phyloP scores from a whole-genome alignment of 768 basidiomycete species.

The Cytidiella melzeri region DNA sequence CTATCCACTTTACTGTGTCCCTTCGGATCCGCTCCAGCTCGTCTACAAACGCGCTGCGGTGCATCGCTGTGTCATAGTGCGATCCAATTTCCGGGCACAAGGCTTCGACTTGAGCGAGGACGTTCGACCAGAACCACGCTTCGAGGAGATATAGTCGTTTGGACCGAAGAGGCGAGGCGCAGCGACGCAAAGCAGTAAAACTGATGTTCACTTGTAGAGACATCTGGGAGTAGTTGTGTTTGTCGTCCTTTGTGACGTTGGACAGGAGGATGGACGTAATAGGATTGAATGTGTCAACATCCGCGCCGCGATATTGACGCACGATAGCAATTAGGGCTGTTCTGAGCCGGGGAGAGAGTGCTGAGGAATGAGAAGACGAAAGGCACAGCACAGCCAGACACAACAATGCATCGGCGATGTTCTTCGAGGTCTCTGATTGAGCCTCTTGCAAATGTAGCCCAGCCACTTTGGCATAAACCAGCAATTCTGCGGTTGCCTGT shows the following conservation, averaged over 20 bases:
- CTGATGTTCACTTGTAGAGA: constrained; percentile 17
- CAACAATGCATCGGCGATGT: neutral
- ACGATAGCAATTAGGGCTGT: neutral
- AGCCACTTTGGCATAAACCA: neutral
- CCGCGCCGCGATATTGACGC: constrained; percentile 7
- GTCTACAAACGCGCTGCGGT: constrained; percentile 16
- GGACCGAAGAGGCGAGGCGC: constrained; percentile 26
- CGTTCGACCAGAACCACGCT: constrained; percentile 47
- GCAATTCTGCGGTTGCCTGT: neutral
- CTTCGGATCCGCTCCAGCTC: constrained; percentile 31
- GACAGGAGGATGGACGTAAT: constrained; percentile 1
- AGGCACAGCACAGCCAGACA: constrained; percentile 1
- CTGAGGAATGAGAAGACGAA: constrained; percentile 1
- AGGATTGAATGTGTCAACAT: constrained; percentile 8
- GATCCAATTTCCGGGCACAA: constrained; percentile 18
- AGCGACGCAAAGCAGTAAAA: constrained; percentile 18
- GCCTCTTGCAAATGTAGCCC: neutral
- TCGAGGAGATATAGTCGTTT: constrained; percentile 36
- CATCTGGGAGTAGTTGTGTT: neutral
- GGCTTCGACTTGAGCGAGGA: constrained; percentile 40
- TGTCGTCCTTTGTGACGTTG: neutral
- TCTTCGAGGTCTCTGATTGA: neutral
- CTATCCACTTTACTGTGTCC: constrained; percentile 39
- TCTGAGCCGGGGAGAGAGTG: neutral
- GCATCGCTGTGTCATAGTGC: constrained; percentile 10